Conservation (phyloP, 2,329 filamentous ascomycete genomes). For the Fusarium albidum region DNA sequence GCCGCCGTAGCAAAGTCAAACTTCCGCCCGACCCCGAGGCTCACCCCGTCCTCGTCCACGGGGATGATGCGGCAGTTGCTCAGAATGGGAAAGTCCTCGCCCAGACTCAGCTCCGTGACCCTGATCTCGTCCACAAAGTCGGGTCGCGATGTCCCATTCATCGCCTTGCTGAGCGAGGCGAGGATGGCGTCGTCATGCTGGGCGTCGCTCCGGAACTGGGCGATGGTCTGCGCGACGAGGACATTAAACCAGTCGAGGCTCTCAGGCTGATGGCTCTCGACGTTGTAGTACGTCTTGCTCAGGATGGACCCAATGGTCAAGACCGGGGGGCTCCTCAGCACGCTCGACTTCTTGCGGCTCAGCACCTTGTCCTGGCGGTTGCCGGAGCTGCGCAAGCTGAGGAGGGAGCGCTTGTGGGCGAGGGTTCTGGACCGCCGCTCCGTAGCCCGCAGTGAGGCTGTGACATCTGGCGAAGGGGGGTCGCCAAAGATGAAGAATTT, state of each 20-base stretch:
- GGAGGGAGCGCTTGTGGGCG: conserved; percentile 77
- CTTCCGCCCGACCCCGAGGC: conserved; percentile 59
- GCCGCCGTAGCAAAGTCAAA: conserved; percentile 61
- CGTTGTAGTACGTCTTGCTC: conserved; percentile 97
- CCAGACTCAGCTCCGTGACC: conserved; percentile 91
- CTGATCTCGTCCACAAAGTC: conserved; percentile 94
- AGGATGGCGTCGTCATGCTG: conserved; percentile 92
- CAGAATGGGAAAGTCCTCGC: conserved; percentile 98
- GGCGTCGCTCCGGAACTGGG: conserved; percentile 91
- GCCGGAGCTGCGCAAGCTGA: conserved; percentile 64
- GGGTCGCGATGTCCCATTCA: conserved; percentile 88
- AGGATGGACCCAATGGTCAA: conserved; percentile 94
- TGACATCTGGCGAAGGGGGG: conserved; percentile 82
- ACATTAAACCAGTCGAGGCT: conserved; percentile 99
- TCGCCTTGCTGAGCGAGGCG: conserved; percentile 79
- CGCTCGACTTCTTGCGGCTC: conserved; percentile 73
- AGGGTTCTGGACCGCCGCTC: conserved; percentile 77
- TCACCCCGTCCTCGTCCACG: conserved; percentile 79
- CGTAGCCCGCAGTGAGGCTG: conserved; percentile 77
- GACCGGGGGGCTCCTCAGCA: conserved; percentile 75
- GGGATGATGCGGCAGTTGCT: conserved; percentile 97
- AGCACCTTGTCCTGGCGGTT: conserved; percentile 53
- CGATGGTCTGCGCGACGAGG: conserved; percentile 93
- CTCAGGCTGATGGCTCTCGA: conserved; percentile 93
- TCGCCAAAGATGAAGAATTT: conserved; percentile 99